Evolutionary conservation across 495 filamentous ascomycete genomes (phyloP), one percentile per base, ranked within the genome.

Genomic region (Echria macrotheca): DNA sequence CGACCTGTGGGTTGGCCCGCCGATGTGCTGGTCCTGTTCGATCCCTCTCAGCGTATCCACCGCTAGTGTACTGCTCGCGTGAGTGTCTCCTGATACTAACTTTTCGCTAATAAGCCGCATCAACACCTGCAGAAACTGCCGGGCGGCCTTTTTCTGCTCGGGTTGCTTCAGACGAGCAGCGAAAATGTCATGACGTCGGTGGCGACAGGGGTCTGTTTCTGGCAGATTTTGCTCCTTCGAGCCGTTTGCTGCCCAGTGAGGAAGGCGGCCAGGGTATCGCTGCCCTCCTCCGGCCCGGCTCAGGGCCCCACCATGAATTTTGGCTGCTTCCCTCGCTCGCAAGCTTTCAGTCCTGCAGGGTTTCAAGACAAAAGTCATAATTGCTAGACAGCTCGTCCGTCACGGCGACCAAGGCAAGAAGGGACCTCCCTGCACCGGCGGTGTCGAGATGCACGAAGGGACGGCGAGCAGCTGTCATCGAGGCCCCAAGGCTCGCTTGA

Each of bases 141-240:
- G n/a, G n/a, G n/a, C n/a, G n/a, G n/a, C n/a, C n/a, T n/a, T n/a
- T n/a, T n/a, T n/a, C n/a, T n/a, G n/a, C n/a, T n/a, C n/a, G n/a
- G n/a, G n/a, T n/a, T n/a, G n/a, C n/a, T n/a, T n/a, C n/a, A n/a
- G 15, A 21, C n/a, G 5, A 15, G 24, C 4, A 31, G 12, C 4
- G 9, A 40, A 29, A 37, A 36, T 26, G 56, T 55, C 52, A 36
- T 26, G 56, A 58, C 56, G 56, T 58, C 52, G 36, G 48, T 35
- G 47, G 52, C 55, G 47, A 43, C 52, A 58, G 47, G 51, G 52
- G 38, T 56, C 21, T 5, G 5, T n/a, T n/a, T 42, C 9, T 26
- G 19, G 9, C 12, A 6, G 9, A 17, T 21, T 19, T 19, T 17
- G 3, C n/a, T 9, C 3, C 3, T 21, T 19, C 39, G 22, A 42